Evolutionary conservation across 371 early-diverging fungal genomes (phyloP).

Genomic region (Mucor irregularis): DNA sequence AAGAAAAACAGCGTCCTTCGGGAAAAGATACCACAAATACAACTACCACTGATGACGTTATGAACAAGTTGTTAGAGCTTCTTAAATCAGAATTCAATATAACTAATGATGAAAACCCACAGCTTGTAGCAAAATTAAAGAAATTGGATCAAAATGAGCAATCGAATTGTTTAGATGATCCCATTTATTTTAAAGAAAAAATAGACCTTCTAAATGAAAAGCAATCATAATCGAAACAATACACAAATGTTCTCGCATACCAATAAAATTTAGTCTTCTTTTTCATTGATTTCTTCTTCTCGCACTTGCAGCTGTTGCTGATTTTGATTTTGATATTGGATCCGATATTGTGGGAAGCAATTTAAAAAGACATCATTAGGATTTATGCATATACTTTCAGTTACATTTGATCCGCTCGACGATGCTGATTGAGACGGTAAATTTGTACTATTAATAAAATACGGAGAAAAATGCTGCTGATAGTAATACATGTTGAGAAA

Average conservation of each 20-base stretch:
- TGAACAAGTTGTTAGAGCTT: not conserved
- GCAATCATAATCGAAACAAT: not conserved
- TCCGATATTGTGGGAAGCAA: not conserved
- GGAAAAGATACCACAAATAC: not conserved
- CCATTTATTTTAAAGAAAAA: not conserved
- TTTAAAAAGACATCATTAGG: not conserved
- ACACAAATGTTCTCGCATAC: not conserved
- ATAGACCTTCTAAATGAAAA: not conserved
- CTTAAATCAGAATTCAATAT: not conserved
- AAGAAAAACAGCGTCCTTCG: too few species aligned
- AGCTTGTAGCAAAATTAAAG: not conserved
- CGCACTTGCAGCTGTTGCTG: not conserved
- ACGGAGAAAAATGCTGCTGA: not conserved
- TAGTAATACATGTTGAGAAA: too few species aligned
- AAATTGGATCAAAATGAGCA: not conserved
- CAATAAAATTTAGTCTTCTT: too few species aligned
- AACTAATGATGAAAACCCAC: not conserved
- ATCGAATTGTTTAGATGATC: conserved; percentile 1
- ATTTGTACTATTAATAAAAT: not conserved
- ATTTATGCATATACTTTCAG: too few species aligned
- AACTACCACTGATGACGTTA: too few species aligned
- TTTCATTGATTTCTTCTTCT: too few species aligned
- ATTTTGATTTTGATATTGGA: too few species aligned
- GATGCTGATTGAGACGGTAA: too few species aligned
- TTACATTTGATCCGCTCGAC: too few species aligned